These are phyloP conservation scores for Globisporangium alternatum DNA, from an alignment of 352 stramenopile species.

Conservation along the genomic window DNA sequence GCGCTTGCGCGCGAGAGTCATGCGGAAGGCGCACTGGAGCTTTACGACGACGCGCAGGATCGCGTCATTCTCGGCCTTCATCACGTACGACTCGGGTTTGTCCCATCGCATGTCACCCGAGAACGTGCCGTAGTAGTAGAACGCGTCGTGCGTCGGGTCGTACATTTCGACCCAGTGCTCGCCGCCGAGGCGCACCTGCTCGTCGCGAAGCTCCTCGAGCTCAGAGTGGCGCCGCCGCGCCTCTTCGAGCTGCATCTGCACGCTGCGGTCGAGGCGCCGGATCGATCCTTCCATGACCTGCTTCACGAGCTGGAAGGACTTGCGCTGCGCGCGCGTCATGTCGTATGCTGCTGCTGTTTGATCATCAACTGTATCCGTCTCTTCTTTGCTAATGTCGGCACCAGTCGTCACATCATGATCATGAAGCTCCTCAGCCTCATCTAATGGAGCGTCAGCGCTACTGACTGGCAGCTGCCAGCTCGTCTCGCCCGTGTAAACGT, in stretches of 20 bases:
- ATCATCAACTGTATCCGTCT: not conserved
- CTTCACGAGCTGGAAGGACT: slow-evolving; percentile 19
- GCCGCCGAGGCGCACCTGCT: slow-evolving; percentile 25
- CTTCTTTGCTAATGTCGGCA: not conserved
- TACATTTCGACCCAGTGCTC: slow-evolving; percentile 56
- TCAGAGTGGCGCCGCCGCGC: slow-evolving; percentile 23
- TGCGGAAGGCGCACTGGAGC: slow-evolving; percentile 49
- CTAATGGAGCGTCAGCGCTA: not conserved
- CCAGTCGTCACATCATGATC: not conserved
- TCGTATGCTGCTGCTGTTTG: not conserved
- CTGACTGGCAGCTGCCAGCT: slow-evolving; percentile 32
- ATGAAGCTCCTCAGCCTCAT: not conserved
- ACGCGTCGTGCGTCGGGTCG: slow-evolving; percentile 35
- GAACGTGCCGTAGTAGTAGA: slow-evolving; percentile 48
- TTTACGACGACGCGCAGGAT: slow-evolving; percentile 40
- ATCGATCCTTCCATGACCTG: slow-evolving; percentile 18
- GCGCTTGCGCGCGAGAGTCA: slow-evolving; percentile 37
- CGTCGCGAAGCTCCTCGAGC: slow-evolving; percentile 27
- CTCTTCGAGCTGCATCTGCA: slow-evolving; percentile 26
- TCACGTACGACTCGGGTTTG: slow-evolving; percentile 27
- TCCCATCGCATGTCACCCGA: slow-evolving; percentile 50
- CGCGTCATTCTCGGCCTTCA: slow-evolving; percentile 36
- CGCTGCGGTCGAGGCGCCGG: slow-evolving; percentile 26
- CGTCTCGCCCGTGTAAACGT: slow-evolving; percentile 40
- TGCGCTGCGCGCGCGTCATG: not conserved